Percentiles rank a stretch among this genome's conserved stretches.
phyloP scores from a whole-genome alignment of 495 filamentous ascomycete species.

The Lophium mytilinum region DNA sequence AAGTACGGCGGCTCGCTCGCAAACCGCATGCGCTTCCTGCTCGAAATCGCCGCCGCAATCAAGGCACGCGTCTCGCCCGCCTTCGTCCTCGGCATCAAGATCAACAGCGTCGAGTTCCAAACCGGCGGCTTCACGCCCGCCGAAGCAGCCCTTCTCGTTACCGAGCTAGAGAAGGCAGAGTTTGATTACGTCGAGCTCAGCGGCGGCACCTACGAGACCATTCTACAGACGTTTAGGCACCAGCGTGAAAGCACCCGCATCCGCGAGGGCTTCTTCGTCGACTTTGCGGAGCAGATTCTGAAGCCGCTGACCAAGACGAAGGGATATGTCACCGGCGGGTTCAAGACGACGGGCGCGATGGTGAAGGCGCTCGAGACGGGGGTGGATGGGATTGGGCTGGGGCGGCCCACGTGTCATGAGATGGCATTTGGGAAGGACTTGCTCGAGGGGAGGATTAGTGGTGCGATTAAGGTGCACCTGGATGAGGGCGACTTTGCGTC shows the following conservation, averaged over 20 bases:
- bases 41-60: constrained; percentile 46
- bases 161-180: constrained; percentile 43
- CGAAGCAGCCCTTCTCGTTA: constrained; percentile 49
- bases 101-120: constrained; percentile 65
- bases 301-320: constrained; percentile 47
- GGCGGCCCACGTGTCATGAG: constrained; percentile 11
- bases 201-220: constrained; percentile 55
- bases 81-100: constrained; percentile 58
- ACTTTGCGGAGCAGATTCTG: constrained; percentile 54
- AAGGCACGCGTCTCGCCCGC: constrained; percentile 30
- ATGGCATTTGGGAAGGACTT: constrained; percentile 7
- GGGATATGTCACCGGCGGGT: constrained; percentile 54
- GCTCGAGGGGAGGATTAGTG: constrained; percentile 6
- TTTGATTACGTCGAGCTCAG: constrained; percentile 61
- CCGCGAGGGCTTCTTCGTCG: constrained; percentile 59
- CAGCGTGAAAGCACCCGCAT: constrained; percentile 46
- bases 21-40: constrained; percentile 49
- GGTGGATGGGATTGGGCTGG: constrained; percentile 21
- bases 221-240: constrained; percentile 40
- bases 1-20: constrained; percentile 52
- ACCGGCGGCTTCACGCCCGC: constrained; percentile 47
- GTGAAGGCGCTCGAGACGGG: constrained; percentile 40
- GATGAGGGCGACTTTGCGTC: constrained; percentile 4
- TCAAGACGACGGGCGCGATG: constrained; percentile 55
- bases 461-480: constrained; percentile 7